Percentiles rank a stretch among this genome's conserved stretches.
Evolutionary conservation across 2,329 filamentous ascomycete species (phyloP).

Genomic region (Scolecobasidium constrictum): DNA sequence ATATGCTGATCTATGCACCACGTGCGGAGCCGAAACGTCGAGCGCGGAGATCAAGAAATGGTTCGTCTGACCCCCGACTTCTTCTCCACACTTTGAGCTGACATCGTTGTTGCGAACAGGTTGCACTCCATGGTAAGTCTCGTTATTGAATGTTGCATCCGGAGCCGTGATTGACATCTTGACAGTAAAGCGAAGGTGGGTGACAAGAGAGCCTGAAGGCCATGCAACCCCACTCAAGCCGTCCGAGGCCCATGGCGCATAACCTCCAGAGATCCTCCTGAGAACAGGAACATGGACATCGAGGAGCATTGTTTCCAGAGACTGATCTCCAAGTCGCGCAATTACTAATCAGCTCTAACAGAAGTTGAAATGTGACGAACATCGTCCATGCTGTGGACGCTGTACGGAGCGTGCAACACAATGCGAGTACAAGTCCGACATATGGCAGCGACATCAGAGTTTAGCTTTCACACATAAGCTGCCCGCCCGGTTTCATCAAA

Average conservation of each 20-base stretch:
- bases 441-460: not conserved
- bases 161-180: not conserved
- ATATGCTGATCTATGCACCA: slow-evolving; percentile 1
- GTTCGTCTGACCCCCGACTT: not conserved
- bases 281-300: too few species aligned
- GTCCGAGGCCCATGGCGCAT: not conserved
- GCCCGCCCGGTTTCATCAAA: not conserved
- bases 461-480: not conserved
- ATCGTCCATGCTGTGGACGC: not conserved
- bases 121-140: not conserved
- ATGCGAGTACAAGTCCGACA: slow-evolving; percentile 6
- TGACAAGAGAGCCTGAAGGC: not conserved
- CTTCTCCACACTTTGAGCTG: not conserved
- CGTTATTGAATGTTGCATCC: not conserved
- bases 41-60: slow-evolving; percentile 1
- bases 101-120: not conserved
- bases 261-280: too few species aligned
- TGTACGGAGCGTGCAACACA: not conserved
- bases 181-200: slow-evolving; percentile 5
- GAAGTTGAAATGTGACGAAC: slow-evolving; percentile 5
- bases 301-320: too few species aligned
- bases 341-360: not conserved
- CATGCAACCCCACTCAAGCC: not conserved
- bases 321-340: not conserved
- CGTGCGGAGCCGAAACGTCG: slow-evolving; percentile 2